Percentiles rank a stretch among this genome's conserved stretches.
These are phyloP conservation scores for Kitagawia praeruptora DNA, from an alignment of 129 eudicot species.

Conservation along the genomic window DNA sequence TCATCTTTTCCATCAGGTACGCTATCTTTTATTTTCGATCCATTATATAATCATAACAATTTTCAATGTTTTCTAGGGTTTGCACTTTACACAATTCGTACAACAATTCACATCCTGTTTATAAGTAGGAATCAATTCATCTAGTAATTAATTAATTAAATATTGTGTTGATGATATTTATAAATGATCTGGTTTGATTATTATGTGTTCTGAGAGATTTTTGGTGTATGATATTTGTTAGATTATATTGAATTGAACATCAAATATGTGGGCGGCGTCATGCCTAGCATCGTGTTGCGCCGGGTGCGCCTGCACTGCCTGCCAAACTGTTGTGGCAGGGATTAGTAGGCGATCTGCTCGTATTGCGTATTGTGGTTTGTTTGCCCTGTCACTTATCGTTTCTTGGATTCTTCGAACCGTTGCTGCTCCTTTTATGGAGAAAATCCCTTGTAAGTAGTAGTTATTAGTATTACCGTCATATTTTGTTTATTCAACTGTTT, in stretches of 20 bases:
- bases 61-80: not conserved
- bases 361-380: conserved; percentile 93
- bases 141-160: not conserved
- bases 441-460: conserved; percentile 87
- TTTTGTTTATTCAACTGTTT: not conserved
- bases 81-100: not conserved
- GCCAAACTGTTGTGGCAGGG: conserved; percentile 78
- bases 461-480: not conserved
- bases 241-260: conserved; percentile 14
- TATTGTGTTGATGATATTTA: not conserved
- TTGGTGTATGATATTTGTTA: conserved; percentile 5
- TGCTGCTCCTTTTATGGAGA: conserved; percentile 97
- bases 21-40: not conserved
- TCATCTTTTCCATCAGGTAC: not conserved
- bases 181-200: not conserved
- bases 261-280: conserved; percentile 93
- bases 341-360: conserved; percentile 92
- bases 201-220: not conserved
- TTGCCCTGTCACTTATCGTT: conserved; percentile 76
- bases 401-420: conserved; percentile 94
- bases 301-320: conserved; percentile 88
- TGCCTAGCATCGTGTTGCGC: conserved; percentile 99
- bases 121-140: not conserved
- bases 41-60: not conserved
- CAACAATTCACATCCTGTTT: no score